These are phyloP conservation scores for Cajanus cajan DNA, from an alignment of 306 rosid genomes.

Conservation along the genomic window DNA sequence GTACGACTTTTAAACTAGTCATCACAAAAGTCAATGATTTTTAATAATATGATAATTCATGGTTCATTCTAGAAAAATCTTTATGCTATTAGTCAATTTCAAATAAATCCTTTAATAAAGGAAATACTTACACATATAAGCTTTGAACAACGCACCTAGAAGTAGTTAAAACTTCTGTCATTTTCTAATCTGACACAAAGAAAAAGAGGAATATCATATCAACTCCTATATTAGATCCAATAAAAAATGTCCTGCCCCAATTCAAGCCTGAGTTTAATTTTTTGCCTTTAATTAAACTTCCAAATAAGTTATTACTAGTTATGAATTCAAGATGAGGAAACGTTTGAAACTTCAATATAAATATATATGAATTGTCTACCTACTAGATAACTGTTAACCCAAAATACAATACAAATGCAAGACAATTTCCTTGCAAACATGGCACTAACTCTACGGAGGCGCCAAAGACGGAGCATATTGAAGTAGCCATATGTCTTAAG, in stretches of 20 bases:
- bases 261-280: background rate
- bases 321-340: background rate
- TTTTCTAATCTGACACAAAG: conserved; percentile 70
- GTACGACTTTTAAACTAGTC: too few relatives aligned
- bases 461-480: conserved; percentile 81
- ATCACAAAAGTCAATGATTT: background rate
- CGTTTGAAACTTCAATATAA: background rate
- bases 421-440: conserved; percentile 61
- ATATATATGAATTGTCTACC: background rate
- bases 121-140: conserved; percentile 68
- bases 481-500: conserved; percentile 60
- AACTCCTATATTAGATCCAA: background rate
- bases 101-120: background rate
- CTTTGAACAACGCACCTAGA: conserved; percentile 68
- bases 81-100: background rate
- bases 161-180: conserved; percentile 65
- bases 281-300: background rate
- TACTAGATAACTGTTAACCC: background rate
- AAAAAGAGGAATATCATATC: background rate
- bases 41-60: too few relatives aligned
- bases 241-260: background rate
- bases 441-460: conserved; percentile 71
- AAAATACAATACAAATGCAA: background rate
- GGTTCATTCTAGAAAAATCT: background rate
- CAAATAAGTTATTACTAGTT: background rate